Evolutionary conservation across 2,329 filamentous ascomycete genomes (phyloP).

Genomic region (Magnaporthiopsis incrustans): DNA sequence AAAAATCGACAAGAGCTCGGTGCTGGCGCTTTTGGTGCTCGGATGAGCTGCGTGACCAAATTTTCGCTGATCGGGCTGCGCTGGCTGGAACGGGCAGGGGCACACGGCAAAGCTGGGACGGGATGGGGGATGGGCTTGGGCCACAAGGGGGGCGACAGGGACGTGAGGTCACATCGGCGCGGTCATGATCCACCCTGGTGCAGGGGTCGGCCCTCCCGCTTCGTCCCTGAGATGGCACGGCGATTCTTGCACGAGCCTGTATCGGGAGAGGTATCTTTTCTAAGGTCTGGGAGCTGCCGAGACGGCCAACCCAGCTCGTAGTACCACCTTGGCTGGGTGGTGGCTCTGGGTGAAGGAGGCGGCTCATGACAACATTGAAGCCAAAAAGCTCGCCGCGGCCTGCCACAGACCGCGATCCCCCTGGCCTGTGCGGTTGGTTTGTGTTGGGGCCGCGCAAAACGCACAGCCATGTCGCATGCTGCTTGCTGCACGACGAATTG

Average conservation of each 20-base stretch:
- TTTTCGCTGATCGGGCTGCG: constrained; percentile 1
- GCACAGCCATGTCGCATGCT: neutral
- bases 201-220: neutral
- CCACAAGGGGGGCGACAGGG: neutral
- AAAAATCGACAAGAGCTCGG: neutral
- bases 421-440: neutral
- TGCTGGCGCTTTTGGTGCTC: neutral
- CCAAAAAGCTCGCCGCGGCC: neutral
- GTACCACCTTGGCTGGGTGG: too few species aligned
- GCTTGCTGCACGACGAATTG: neutral
- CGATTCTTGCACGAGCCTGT: neutral
- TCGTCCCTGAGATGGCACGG: too few species aligned
- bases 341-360: too few species aligned
- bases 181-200: neutral
- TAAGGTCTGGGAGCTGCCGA: too few species aligned
- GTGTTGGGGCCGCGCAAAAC: neutral
- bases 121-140: neutral
- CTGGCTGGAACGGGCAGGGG: neutral
- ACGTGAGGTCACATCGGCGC: neutral
- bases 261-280: neutral
- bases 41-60: constrained; percentile 3
- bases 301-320: neutral
- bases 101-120: neutral
- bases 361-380: neutral
- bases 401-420: neutral